Evolutionary conservation across 179 eudicot genomes (phyloP), one percentile per base, ranked within the genome.

Genomic region (Vitellaria paradoxa): DNA sequence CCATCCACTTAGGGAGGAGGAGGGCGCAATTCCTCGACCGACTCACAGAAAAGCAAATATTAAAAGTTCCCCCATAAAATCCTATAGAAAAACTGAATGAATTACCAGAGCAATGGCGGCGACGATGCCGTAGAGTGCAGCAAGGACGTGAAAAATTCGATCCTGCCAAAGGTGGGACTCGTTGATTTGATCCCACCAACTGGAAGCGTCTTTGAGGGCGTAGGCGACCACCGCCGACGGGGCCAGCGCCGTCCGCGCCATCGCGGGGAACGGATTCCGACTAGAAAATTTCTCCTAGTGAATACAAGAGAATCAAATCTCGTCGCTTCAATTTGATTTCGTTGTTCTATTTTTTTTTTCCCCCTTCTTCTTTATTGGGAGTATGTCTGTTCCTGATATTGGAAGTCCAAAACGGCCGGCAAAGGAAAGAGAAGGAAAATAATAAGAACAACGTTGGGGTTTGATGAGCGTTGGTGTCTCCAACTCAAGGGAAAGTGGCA

Each of bases 121-220:
- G 59, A 95, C 97, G 81, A 93, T 68, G 11, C 98, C 99, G 59
- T 90, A 95, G 8, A 93, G 89, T 24, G 83, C 86, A 17, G 97
- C 91, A 15, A 95, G 89, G 57, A 85, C 70, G 80, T 91, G 93
- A 79, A 93, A 95, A 55, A 93, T 89, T 59, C 93, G 93, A 83
- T 93, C 94, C 80, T 95, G 99, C 98, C 98, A 95, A 63, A 83
- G 40, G 30, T 73, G 68, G 8, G 99, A 93, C n/a, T 87, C 65
- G 73, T 93, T 89, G 18, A 95, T 50, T 9, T 82, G 67, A 49
- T 83, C 86, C 99, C 99, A 93, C 97, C 97, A 95, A 78, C 72
- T 85, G n/a, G 82, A 78, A 5, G 89, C 87, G 23, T 84, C 89
- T 3, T 81, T 86, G n/a, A 91, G 81, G 59, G 79, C 81, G 79